These are phyloP conservation scores for Fraxinus cuspidata DNA, from an alignment of 257 asterid genomes.

Conservation along the genomic window DNA sequence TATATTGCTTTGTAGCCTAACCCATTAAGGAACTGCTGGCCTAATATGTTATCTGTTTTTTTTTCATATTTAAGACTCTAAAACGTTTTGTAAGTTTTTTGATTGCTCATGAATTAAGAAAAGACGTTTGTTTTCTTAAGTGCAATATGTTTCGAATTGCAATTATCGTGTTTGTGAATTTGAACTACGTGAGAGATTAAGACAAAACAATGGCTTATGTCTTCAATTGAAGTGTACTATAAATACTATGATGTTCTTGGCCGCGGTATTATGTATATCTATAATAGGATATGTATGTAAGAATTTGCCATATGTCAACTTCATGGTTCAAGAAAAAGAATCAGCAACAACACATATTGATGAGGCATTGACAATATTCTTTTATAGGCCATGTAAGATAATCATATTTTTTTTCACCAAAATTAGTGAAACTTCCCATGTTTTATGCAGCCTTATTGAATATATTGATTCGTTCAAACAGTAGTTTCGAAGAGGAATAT, in stretches of 20 bases:
- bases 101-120: too few relatives aligned
- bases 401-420: not conserved
- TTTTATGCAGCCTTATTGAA: constrained; percentile 4
- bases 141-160: too few relatives aligned
- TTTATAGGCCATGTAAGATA: not conserved
- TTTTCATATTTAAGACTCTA: too few relatives aligned
- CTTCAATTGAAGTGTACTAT: not conserved
- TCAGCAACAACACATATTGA: not conserved
- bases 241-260: not conserved
- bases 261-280: not conserved
- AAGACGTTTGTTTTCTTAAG: too few relatives aligned
- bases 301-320: constrained; percentile 8
- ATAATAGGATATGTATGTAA: not conserved
- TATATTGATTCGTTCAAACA: constrained; percentile 31
- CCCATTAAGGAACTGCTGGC: too few relatives aligned
- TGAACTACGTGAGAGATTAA: too few relatives aligned
- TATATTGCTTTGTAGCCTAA: too few relatives aligned
- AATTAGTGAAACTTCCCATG: constrained; percentile 17
- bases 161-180: too few relatives aligned
- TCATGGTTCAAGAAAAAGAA: not conserved
- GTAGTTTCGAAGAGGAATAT: constrained; percentile 25
- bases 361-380: not conserved
- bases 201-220: not conserved
- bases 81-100: too few relatives aligned
- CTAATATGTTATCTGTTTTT: too few relatives aligned